These are phyloP conservation scores for Fusarium beomiforme DNA, from an alignment of 2,329 filamentous ascomycete genomes.

Conservation along the genomic window DNA sequence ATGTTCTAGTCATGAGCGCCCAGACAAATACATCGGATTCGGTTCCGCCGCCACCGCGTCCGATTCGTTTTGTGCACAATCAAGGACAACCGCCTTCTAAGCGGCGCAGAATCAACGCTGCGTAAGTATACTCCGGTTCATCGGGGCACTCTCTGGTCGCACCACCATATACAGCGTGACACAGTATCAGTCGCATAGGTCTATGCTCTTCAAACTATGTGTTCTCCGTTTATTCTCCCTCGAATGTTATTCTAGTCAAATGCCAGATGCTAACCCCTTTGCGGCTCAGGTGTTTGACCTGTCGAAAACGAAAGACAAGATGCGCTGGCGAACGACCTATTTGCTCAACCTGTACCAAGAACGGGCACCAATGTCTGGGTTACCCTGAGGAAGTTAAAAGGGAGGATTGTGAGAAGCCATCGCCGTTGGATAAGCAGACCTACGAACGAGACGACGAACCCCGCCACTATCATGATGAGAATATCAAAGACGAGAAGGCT, in stretches of 20 bases:
- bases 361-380: conserved; percentile 74
- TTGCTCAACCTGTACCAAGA: conserved; percentile 78
- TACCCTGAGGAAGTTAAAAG: conserved; percentile 67
- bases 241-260: neutral
- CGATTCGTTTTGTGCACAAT: conserved; percentile 83
- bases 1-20: conserved; percentile 59
- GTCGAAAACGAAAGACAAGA: conserved; percentile 79
- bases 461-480: conserved; percentile 49
- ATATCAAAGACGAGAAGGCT: conserved; percentile 48
- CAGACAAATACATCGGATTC: conserved; percentile 53
- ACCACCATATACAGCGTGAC: neutral
- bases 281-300: conserved; percentile 54
- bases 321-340: conserved; percentile 78
- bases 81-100: conserved; percentile 85
- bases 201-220: neutral
- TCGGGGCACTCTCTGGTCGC: neutral
- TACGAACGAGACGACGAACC: conserved; percentile 40
- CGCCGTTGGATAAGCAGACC: conserved; percentile 3
- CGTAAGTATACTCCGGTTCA: conserved; percentile 62
- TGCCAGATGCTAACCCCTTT: conserved; percentile 29
- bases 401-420: conserved; percentile 48
- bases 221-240: neutral
- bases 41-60: conserved; percentile 58
- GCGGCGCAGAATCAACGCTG: conserved; percentile 80
- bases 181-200: neutral